These are phyloP conservation scores for Talaromyces liani DNA, from an alignment of 495 filamentous ascomycete species.

Conservation along the genomic window DNA sequence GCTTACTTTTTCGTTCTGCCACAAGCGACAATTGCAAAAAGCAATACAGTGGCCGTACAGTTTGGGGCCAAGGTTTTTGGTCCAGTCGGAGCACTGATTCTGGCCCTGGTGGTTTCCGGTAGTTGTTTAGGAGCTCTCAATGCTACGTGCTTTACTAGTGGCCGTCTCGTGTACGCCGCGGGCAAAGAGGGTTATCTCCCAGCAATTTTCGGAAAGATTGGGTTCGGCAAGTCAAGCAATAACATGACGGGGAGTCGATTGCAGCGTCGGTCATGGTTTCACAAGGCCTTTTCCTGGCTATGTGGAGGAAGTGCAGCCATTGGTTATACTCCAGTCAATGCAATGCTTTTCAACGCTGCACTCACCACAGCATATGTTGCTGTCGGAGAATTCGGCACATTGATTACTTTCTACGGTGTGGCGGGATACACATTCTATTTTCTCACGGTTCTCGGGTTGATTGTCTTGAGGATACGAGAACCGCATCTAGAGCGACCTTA, in stretches of 20 bases:
- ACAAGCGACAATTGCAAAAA: slow-evolving; percentile 64
- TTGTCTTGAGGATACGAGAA: slow-evolving; percentile 82
- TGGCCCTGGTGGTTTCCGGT: slow-evolving; percentile 82
- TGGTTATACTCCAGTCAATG: slow-evolving; percentile 79
- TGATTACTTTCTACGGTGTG: slow-evolving; percentile 94
- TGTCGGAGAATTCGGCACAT: slow-evolving; percentile 83
- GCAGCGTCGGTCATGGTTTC: slow-evolving; percentile 51
- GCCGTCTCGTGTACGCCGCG: slow-evolving; percentile 86
- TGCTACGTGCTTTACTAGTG: slow-evolving; percentile 87
- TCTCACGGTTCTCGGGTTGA: slow-evolving; percentile 84
- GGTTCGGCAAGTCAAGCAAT: slow-evolving; percentile 45
- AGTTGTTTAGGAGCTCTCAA: slow-evolving; percentile 92
- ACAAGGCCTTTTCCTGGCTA: slow-evolving; percentile 45
- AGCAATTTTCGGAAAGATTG: slow-evolving; percentile 72
- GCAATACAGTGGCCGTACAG: slow-evolving; percentile 88
- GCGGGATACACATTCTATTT: slow-evolving; percentile 98
- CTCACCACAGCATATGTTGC: slow-evolving; percentile 70
- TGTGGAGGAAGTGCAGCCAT: slow-evolving; percentile 56
- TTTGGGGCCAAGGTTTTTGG: slow-evolving; percentile 92
- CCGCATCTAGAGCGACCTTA: slow-evolving; percentile 85
- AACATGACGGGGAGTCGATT: slow-evolving; percentile 32
- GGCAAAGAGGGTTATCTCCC: slow-evolving; percentile 95
- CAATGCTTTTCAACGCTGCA: slow-evolving; percentile 69
- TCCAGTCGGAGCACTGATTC: slow-evolving; percentile 66
- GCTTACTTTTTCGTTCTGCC: slow-evolving; percentile 96